Conservation (phyloP, 371 early-diverging fungal genomes). For the Blakeslea trispora region DNA sequence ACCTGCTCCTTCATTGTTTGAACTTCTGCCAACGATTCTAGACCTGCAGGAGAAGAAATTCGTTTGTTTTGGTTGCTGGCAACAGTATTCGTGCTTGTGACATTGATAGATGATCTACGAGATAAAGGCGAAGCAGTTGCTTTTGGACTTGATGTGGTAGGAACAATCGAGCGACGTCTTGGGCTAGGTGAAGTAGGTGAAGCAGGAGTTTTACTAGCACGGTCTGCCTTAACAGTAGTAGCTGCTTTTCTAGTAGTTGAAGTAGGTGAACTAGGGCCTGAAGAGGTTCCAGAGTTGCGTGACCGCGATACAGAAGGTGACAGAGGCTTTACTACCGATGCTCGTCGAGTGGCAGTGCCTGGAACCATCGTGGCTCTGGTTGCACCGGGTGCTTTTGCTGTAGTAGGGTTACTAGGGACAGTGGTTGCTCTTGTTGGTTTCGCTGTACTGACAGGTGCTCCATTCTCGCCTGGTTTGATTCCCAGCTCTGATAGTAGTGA, state of each 20-base stretch:
- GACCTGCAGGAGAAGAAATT: constrained; percentile 22
- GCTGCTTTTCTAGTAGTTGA: constrained; percentile 21
- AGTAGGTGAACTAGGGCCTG: constrained; percentile 12
- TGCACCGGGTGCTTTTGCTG: constrained; percentile 3
- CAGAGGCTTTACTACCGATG: constrained; percentile 7
- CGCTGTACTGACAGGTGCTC: constrained; percentile 4
- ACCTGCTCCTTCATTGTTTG: constrained; percentile 35
- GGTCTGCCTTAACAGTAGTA: constrained; percentile 24
- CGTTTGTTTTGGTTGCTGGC: constrained; percentile 7
- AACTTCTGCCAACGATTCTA: constrained; percentile 22
- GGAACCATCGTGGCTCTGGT: constrained; percentile 1
- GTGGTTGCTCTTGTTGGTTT: constrained; percentile 18
- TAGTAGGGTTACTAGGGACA: constrained; percentile 18
- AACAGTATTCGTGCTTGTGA: constrained; percentile 12
- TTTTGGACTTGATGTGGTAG: constrained; percentile 20
- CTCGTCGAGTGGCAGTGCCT: background rate
- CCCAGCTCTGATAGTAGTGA: constrained; percentile 43
- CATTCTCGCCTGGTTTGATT: constrained; percentile 28
- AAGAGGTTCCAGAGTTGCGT: constrained; percentile 12
- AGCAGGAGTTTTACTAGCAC: constrained; percentile 13
- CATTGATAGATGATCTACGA: constrained; percentile 23
- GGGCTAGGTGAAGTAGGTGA: constrained; percentile 28
- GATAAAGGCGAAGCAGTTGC: constrained; percentile 20
- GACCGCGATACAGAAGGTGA: constrained; percentile 33
- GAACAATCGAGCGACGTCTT: constrained; percentile 35